phyloP scores from a whole-genome alignment of 306 rosid genomes.

The Trichosanthes cucumerina region DNA sequence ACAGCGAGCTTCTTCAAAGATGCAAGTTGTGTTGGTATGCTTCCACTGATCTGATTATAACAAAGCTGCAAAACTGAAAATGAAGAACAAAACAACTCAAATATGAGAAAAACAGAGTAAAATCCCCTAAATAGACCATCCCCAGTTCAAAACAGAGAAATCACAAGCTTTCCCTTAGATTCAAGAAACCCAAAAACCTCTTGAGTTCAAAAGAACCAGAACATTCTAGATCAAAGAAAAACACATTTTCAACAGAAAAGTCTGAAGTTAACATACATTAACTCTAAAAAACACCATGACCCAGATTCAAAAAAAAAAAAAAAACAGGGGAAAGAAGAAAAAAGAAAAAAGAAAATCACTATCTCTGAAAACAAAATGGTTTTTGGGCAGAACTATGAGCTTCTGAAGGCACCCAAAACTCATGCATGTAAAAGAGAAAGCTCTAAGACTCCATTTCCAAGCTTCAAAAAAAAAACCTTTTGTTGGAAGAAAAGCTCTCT shows the following conservation, averaged over 20 bases:
- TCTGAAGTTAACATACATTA: not conserved
- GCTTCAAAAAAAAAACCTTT: not conserved
- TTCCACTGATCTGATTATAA: slow-evolving; percentile 60
- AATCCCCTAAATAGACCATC: not conserved
- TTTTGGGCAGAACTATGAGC: not conserved
- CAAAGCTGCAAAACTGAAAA: slow-evolving; percentile 81
- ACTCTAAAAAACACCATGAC: not conserved
- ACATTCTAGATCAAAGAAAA: not conserved
- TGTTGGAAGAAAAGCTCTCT: not conserved
- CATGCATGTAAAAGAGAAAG: not conserved
- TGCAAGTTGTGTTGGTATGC: slow-evolving; percentile 61
- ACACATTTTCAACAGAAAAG: not conserved
- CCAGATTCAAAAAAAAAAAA: not conserved
- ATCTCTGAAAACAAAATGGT: not conserved
- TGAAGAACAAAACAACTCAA: not conserved
- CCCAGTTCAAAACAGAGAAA: not conserved
- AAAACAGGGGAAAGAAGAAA: not conserved
- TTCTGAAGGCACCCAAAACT: not conserved
- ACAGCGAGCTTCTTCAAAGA: slow-evolving; percentile 39
- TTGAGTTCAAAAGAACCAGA: not conserved
- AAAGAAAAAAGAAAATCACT: too few species aligned
- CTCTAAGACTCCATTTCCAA: not conserved
- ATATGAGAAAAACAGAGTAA: not conserved
- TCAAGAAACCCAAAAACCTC: not conserved
- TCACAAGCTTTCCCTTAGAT: not conserved